phyloP scores from a whole-genome alignment of 2,329 filamentous ascomycete genomes.

The Colletotrichum tamarilloi region DNA sequence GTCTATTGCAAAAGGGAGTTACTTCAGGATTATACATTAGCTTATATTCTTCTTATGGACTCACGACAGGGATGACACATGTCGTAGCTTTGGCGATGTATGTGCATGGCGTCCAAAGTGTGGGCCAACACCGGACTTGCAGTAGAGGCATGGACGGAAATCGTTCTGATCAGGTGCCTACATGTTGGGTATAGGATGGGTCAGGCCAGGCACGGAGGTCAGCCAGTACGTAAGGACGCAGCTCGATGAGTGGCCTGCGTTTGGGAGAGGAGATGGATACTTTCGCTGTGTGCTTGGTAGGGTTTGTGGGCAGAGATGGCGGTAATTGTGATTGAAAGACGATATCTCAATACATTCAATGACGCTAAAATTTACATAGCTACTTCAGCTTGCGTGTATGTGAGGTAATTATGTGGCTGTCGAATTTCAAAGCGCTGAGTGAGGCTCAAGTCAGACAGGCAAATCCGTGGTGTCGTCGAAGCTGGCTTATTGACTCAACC shows the following conservation, averaged over 20 bases:
- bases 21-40: slow-evolving; percentile 9
- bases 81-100: not conserved
- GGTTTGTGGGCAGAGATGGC: not conserved
- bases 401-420: not conserved
- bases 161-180: not conserved
- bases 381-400: not conserved
- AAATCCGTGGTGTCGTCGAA: not conserved
- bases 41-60: slow-evolving; percentile 2
- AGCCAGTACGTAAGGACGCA: not conserved
- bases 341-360: not conserved
- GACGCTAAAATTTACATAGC: not conserved
- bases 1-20: slow-evolving; percentile 10
- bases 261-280: not conserved
- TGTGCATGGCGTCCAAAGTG: not conserved
- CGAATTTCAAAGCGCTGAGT: not conserved
- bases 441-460: not conserved
- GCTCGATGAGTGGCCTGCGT: not conserved
- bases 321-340: not conserved
- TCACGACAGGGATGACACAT: not conserved
- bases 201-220: not conserved
- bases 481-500: not conserved
- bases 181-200: not conserved
- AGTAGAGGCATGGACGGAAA: not conserved
- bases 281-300: not conserved
- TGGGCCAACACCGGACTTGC: no score